Evolutionary conservation across 768 basidiomycete species (phyloP).

Genomic region (Cyclocybe cylindracea): DNA sequence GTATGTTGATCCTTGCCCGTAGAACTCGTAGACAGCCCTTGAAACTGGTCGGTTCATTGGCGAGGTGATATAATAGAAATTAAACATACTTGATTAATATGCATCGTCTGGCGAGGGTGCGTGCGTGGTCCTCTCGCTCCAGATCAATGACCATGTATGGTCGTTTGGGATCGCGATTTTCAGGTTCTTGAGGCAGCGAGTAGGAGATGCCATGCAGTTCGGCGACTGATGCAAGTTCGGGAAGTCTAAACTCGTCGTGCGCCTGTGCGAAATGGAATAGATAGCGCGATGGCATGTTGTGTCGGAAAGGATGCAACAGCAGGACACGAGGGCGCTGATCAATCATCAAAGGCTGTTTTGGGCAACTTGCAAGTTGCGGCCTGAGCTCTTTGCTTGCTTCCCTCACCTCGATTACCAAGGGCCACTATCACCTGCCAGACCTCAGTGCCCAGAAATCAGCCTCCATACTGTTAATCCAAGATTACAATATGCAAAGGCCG

Average conservation of each 20-base stretch:
- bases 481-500: too few species aligned
- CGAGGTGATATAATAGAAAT: constrained; percentile 2
- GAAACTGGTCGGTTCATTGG: constrained; percentile 2
- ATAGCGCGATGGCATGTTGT: constrained; percentile 33
- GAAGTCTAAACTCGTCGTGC: constrained; percentile 81
- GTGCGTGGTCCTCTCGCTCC: constrained; percentile 71
- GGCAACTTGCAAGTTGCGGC: background rate
- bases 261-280: constrained; percentile 80
- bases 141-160: constrained; percentile 79
- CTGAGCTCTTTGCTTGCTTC: too few species aligned
- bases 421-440: too few species aligned
- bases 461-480: too few species aligned
- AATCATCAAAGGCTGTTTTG: constrained; percentile 1
- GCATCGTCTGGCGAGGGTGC: constrained; percentile 72
- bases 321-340: background rate
- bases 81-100: constrained; percentile 79
- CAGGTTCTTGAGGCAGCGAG: constrained; percentile 42
- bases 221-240: constrained; percentile 78
- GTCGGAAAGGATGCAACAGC: background rate
- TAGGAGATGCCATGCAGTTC: constrained; percentile 71
- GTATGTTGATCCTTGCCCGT: constrained; percentile 70
- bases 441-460: too few species aligned
- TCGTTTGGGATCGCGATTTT: constrained; percentile 52
- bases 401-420: too few species aligned
- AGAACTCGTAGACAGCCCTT: constrained; percentile 80